These are phyloP conservation scores for Phytophthora europaea DNA, from an alignment of 352 stramenopile genomes.

Conservation along the genomic window DNA sequence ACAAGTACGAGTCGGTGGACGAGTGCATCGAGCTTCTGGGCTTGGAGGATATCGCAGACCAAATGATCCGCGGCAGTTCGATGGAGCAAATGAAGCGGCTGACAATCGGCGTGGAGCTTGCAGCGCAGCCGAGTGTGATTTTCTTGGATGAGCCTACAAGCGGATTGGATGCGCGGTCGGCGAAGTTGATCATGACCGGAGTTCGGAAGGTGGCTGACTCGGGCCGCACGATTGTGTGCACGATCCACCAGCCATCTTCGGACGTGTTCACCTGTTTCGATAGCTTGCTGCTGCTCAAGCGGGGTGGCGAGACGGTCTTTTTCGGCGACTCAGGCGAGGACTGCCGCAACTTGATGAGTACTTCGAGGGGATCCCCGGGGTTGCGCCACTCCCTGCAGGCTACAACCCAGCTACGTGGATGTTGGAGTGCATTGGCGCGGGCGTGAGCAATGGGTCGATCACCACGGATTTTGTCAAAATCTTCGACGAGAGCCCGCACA, in stretches of 20 bases:
- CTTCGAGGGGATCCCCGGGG: slow-evolving; percentile 48
- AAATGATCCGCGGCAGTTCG: slow-evolving; percentile 47
- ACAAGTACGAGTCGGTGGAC: slow-evolving; percentile 40
- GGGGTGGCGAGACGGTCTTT: slow-evolving; percentile 46
- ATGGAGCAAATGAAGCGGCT: slow-evolving; percentile 39
- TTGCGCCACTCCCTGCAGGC: slow-evolving; percentile 37
- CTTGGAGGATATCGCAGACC: slow-evolving; percentile 63
- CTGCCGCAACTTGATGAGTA: slow-evolving; percentile 49
- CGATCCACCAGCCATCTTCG: slow-evolving; percentile 92
- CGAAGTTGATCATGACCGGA: slow-evolving; percentile 50
- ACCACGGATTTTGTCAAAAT: slow-evolving; percentile 45
- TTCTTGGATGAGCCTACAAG: slow-evolving; percentile 66
- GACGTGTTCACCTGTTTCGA: slow-evolving; percentile 25
- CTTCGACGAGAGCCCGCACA: slow-evolving; percentile 47
- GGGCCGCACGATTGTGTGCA: slow-evolving; percentile 87
- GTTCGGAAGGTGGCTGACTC: slow-evolving; percentile 86
- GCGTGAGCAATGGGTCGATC: slow-evolving; percentile 26
- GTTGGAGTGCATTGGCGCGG: slow-evolving; percentile 69
- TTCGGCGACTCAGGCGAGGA: slow-evolving; percentile 41
- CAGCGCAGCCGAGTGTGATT: slow-evolving; percentile 51
- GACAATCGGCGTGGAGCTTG: slow-evolving; percentile 55
- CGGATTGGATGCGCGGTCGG: slow-evolving; percentile 41
- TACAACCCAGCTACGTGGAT: slow-evolving; percentile 87
- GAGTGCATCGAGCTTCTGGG: slow-evolving; percentile 84
- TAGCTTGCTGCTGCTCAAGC: slow-evolving; percentile 35